Conservation (phyloP, 108 stramenopile genomes). For the Poteriospumella lacustris region DNA sequence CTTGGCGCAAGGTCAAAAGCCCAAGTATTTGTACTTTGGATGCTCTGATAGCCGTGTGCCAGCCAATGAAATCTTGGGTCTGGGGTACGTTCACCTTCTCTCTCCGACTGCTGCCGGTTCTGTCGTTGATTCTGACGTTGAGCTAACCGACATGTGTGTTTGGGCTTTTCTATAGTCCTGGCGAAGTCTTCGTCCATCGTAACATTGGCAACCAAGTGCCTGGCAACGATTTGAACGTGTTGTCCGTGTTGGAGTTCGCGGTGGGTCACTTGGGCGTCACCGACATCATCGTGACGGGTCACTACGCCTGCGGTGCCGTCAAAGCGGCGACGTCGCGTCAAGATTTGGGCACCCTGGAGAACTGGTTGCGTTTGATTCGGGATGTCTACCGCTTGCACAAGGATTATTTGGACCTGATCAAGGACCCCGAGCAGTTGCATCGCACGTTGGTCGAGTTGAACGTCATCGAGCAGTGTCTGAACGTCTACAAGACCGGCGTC, state of each 20-base stretch:
- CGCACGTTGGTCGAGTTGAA: constrained; percentile 22
- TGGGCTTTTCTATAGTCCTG: no score
- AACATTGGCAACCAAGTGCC: constrained; percentile 59
- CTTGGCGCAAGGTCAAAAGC: no score
- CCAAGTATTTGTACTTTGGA: constrained; percentile 53
- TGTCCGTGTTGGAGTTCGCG: constrained; percentile 56
- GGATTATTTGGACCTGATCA: background rate
- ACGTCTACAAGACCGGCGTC: constrained; percentile 12
- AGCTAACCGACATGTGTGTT: no score
- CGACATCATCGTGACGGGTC: constrained; percentile 26
- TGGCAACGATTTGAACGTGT: constrained; percentile 56
- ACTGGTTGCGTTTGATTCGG: constrained; percentile 23
- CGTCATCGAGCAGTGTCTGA: constrained; percentile 32
- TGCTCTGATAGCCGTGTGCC: constrained; percentile 60
- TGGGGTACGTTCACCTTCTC: no score
- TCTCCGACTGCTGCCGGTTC: no score
- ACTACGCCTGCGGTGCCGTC: constrained; percentile 29
- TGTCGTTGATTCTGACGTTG: no score
- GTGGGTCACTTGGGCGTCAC: constrained; percentile 34
- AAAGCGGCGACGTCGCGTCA: constrained; percentile 19
- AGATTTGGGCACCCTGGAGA: constrained; percentile 25
- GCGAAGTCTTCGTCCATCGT: constrained; percentile 32
- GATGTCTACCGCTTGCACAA: constrained; percentile 29
- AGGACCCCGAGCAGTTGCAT: background rate
- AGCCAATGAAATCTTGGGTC: constrained; percentile 59